Conservation (phyloP, 805 yeast genomes). For the Tetrapisispora taiwanensis region DNA sequence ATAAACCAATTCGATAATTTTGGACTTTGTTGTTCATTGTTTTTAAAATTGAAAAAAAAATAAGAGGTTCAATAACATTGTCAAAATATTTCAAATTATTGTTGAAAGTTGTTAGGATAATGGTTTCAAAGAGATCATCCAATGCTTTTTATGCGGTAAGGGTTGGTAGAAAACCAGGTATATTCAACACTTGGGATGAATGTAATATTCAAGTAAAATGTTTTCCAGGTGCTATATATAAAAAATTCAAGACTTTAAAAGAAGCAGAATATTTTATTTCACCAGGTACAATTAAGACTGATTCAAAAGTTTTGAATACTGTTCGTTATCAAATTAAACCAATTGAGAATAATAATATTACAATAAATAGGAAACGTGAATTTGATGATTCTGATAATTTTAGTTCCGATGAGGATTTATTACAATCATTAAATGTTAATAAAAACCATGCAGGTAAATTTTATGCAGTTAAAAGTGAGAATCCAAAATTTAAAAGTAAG, state of each 20-base stretch:
- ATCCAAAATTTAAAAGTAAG: slow-evolving; percentile 17
- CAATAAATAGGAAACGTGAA: neutral
- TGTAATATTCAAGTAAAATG: slow-evolving; percentile 47
- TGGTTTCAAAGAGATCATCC: neutral
- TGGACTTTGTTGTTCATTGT: no score
- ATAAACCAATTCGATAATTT: no score
- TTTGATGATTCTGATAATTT: neutral
- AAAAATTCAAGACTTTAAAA: slow-evolving; percentile 38
- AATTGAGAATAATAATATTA: neutral
- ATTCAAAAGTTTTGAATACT: neutral
- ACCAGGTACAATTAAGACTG: neutral
- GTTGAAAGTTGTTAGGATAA: neutral
- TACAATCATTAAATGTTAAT: neutral
- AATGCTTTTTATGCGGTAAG: slow-evolving; percentile 45
- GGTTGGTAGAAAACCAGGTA: slow-evolving; percentile 45
- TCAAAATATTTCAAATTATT: neutral
- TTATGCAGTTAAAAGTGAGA: slow-evolving; percentile 29
- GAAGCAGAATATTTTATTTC: slow-evolving; percentile 42
- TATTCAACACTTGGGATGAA: slow-evolving; percentile 50
- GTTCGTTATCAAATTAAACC: neutral
- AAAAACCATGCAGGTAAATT: slow-evolving; percentile 4
- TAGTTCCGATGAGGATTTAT: neutral
- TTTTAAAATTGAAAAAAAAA: no score
- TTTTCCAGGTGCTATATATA: slow-evolving; percentile 44
- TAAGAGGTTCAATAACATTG: no score